phyloP scores from a whole-genome alignment of 768 basidiomycete genomes.

The Lactarius psammicola region DNA sequence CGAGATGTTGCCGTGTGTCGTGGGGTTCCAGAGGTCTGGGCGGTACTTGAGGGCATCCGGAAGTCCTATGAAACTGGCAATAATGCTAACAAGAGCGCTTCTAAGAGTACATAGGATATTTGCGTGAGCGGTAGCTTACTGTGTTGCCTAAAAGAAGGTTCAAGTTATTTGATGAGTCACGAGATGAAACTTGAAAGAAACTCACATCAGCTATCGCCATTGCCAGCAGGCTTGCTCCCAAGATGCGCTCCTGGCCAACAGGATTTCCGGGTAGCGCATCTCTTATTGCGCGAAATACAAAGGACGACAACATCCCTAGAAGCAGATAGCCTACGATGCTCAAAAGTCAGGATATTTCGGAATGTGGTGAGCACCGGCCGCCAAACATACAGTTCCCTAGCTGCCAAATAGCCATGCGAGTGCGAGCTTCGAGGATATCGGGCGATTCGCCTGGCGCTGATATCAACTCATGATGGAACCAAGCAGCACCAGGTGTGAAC shows the following conservation, averaged over 20 bases:
- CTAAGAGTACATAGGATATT: neutral
- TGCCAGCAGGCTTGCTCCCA: slow-evolving; percentile 60
- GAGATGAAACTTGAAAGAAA: slow-evolving; percentile 22
- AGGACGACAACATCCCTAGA: slow-evolving; percentile 59
- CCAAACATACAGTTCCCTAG: slow-evolving; percentile 56
- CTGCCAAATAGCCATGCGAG: slow-evolving; percentile 64
- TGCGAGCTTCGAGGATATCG: slow-evolving; percentile 46
- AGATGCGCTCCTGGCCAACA: slow-evolving; percentile 62
- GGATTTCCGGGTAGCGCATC: slow-evolving; percentile 57
- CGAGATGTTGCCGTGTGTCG: slow-evolving; percentile 77
- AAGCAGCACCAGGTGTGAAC: slow-evolving; percentile 57
- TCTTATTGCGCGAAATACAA: slow-evolving; percentile 65
- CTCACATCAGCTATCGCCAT: slow-evolving; percentile 72
- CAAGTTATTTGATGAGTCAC: slow-evolving; percentile 6
- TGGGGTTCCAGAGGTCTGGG: slow-evolving; percentile 60
- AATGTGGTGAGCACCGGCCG: neutral
- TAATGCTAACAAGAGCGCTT: slow-evolving; percentile 45
- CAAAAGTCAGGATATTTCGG: neutral
- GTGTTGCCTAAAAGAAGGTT: slow-evolving; percentile 47
- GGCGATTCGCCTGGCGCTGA: slow-evolving; percentile 43
- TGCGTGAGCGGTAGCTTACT: slow-evolving; percentile 42
- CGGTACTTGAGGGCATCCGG: slow-evolving; percentile 54
- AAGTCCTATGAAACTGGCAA: slow-evolving; percentile 54
- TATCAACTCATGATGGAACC: slow-evolving; percentile 67
- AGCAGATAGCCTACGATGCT: slow-evolving; percentile 53